Evolutionary conservation across 257 asterid species (phyloP).

Genomic region (Salvia rosmarinus): DNA sequence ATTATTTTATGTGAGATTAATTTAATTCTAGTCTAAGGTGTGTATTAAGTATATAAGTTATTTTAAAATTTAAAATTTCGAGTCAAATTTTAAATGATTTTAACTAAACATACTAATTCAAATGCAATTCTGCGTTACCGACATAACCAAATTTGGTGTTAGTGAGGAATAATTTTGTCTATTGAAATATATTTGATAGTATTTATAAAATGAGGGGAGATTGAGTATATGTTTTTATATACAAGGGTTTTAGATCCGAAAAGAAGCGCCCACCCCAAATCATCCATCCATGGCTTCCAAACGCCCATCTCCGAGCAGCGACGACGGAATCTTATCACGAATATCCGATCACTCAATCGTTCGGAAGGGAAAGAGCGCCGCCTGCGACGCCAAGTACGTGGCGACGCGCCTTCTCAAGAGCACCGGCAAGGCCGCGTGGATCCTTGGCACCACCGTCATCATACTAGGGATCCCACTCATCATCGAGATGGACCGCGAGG

Average conservation of each 20-base stretch:
- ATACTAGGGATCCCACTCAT: constrained; percentile 65
- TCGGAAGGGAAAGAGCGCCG: constrained; percentile 49
- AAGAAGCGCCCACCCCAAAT: background rate
- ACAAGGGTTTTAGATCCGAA: constrained; percentile 35
- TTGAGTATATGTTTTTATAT: too few relatives aligned
- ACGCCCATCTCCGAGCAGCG: constrained; percentile 25
- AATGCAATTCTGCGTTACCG: too few relatives aligned
- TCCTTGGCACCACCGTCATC: constrained; percentile 57
- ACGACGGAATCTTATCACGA: constrained; percentile 42
- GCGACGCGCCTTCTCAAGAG: constrained; percentile 60
- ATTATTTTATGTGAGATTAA: too few relatives aligned
- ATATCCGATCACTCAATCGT: constrained; percentile 49
- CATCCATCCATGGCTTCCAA: constrained; percentile 36
- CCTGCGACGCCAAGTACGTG: constrained; percentile 55
- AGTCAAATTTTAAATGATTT: too few relatives aligned
- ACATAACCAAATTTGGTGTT: too few relatives aligned
- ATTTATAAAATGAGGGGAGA: too few relatives aligned
- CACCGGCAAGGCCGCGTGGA: constrained; percentile 82
- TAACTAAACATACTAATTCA: too few relatives aligned
- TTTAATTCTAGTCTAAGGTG: too few relatives aligned
- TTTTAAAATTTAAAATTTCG: too few relatives aligned
- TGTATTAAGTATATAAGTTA: too few relatives aligned
- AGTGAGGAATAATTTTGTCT: too few relatives aligned
- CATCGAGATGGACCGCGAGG: constrained; percentile 70
- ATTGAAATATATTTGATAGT: too few relatives aligned